phyloP scores from a whole-genome alignment of 179 eudicot species.

The Silene coronaria region DNA sequence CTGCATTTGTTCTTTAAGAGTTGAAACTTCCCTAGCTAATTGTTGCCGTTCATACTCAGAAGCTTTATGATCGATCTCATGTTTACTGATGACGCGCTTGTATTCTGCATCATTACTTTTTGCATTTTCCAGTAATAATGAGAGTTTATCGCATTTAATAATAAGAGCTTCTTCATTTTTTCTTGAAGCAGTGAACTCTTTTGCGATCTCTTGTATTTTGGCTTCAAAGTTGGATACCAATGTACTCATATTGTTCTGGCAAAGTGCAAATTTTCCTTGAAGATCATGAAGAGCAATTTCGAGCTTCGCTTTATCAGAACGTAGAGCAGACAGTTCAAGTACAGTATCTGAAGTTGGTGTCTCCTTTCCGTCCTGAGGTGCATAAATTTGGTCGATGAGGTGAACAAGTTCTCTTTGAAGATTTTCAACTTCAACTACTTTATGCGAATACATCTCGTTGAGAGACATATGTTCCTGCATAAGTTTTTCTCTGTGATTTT shows the following conservation, averaged over 20 bases:
- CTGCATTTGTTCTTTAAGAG: slow-evolving; percentile 57
- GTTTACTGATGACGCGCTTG: slow-evolving; percentile 38
- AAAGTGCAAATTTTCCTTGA: slow-evolving; percentile 29
- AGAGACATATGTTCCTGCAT: slow-evolving; percentile 41
- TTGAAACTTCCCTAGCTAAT: slow-evolving; percentile 51
- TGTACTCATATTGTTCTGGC: slow-evolving; percentile 41
- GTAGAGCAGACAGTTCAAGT: slow-evolving; percentile 43
- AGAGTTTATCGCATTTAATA: slow-evolving; percentile 49
- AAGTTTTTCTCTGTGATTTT: slow-evolving; percentile 45
- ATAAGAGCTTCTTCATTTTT: slow-evolving; percentile 41
- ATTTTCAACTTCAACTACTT: slow-evolving; percentile 54
- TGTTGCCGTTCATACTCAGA: slow-evolving; percentile 60
- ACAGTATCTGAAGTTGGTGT: slow-evolving; percentile 39
- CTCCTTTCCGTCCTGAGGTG: slow-evolving; percentile 35
- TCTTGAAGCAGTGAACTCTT: slow-evolving; percentile 41
- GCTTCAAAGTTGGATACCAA: slow-evolving; percentile 42
- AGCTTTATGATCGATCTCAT: slow-evolving; percentile 59
- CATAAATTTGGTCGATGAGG: slow-evolving; percentile 50
- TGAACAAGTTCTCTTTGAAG: slow-evolving; percentile 58
- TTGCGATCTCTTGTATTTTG: slow-evolving; percentile 42
- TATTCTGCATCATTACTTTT: slow-evolving; percentile 52
- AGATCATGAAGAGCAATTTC: slow-evolving; percentile 49
- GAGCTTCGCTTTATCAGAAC: slow-evolving; percentile 47
- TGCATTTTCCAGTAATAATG: slow-evolving; percentile 33
- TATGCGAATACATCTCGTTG: slow-evolving; percentile 44